A percentile compares a stretch with the other conserved stretches of the same genome.
These are phyloP conservation scores for Epichloe coenophiala DNA, from an alignment of 2,329 filamentous ascomycete genomes.

Conservation along the genomic window DNA sequence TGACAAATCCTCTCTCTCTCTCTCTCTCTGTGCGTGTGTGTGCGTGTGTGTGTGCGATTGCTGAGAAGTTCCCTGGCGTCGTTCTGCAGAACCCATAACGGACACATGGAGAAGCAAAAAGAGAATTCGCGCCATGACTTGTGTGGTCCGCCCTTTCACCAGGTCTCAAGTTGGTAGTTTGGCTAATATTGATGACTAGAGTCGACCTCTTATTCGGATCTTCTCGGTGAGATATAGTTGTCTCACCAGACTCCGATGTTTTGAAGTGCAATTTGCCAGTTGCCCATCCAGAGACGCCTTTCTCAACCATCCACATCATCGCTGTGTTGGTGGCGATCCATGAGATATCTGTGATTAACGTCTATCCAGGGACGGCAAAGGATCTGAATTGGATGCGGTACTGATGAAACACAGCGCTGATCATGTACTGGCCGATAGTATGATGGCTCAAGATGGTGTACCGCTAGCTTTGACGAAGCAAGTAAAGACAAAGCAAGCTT, in stretches of 20 bases:
- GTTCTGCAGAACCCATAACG: neutral
- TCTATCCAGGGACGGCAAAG: neutral
- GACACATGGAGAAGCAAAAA: neutral
- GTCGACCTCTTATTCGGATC: constrained; percentile 6
- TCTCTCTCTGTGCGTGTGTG: neutral
- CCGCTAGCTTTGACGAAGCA: neutral
- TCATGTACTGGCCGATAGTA: neutral
- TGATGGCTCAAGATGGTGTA: neutral
- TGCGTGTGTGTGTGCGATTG: neutral
- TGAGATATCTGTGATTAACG: neutral
- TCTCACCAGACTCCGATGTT: constrained; percentile 16
- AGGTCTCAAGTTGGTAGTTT: neutral
- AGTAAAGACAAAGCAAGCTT: no score
- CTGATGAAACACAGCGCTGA: neutral
- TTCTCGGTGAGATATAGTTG: constrained; percentile 14
- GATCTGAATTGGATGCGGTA: neutral
- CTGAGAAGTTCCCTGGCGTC: neutral
- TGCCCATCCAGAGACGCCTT: constrained; percentile 7
- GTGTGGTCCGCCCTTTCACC: neutral
- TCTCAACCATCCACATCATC: neutral
- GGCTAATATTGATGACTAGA: neutral
- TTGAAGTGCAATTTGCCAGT: constrained; percentile 13
- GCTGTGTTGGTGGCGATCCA: neutral
- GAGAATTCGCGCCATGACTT: neutral
- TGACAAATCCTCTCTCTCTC: neutral